Evolutionary conservation across 179 eudicot genomes (phyloP).

Genomic region (Beta corolliflora): DNA sequence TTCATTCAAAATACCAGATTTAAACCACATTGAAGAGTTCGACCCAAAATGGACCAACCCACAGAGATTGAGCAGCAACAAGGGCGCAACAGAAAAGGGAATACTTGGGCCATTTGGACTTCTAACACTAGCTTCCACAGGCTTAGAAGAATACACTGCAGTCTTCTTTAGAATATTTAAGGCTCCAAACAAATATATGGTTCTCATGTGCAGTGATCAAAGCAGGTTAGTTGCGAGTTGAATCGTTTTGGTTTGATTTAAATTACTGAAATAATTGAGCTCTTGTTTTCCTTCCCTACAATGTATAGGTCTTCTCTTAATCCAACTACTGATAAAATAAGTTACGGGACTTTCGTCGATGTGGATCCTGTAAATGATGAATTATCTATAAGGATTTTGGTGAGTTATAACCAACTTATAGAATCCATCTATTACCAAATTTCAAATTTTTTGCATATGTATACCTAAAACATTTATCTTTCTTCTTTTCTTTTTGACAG

Average conservation of each 20-base stretch:
- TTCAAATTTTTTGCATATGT: background rate
- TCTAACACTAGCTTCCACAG: conserved; percentile 49
- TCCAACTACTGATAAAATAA: conserved; percentile 37
- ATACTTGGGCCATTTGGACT: conserved; percentile 70
- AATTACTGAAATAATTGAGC: too few species aligned
- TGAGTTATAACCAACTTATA: conserved; percentile 11
- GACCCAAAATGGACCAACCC: conserved; percentile 55
- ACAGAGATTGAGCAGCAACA: conserved; percentile 49
- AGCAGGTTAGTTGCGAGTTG: conserved; percentile 33
- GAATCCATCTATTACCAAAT: background rate
- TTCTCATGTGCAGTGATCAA: conserved; percentile 69
- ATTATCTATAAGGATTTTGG: conserved; percentile 55
- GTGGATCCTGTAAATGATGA: conserved; percentile 42
- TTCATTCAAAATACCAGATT: conserved; percentile 41
- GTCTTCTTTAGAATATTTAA: conserved; percentile 64
- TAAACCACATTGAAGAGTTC: conserved; percentile 45
- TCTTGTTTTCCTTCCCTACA: too few species aligned
- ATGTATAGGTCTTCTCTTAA: conserved; percentile 47
- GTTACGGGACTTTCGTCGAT: conserved; percentile 51
- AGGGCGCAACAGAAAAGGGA: conserved; percentile 50
- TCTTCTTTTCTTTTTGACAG: background rate
- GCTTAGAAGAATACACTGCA: conserved; percentile 40
- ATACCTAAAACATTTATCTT: too few species aligned
- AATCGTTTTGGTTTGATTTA: background rate
- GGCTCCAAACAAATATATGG: conserved; percentile 36